These are phyloP conservation scores for Leucocoprinus leucothites DNA, from an alignment of 768 basidiomycete species.

Conservation along the genomic window DNA sequence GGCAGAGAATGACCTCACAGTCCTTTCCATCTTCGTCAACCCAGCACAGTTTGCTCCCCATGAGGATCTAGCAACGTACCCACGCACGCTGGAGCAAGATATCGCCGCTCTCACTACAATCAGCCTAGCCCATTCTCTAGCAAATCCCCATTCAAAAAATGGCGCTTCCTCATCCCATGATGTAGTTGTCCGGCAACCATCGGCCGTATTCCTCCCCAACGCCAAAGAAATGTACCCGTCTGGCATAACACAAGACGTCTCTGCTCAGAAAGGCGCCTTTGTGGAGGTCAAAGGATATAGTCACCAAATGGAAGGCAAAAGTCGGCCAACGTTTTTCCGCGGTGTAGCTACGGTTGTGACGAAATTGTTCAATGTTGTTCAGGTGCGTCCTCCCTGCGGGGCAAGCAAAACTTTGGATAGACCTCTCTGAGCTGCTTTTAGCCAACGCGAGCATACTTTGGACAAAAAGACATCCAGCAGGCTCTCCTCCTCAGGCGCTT, in stretches of 20 bases:
- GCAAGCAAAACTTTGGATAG: neutral
- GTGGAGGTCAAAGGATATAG: constrained; percentile 90
- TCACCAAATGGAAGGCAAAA: constrained; percentile 89
- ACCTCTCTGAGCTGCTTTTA: constrained; percentile 25
- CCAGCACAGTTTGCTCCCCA: constrained; percentile 96
- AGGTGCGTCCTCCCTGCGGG: constrained; percentile 45
- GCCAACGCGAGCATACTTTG: constrained; percentile 94
- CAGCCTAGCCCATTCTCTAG: no score
- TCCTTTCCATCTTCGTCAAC: constrained; percentile 96
- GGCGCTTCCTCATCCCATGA: neutral
- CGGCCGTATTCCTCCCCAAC: constrained; percentile 77
- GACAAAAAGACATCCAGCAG: constrained; percentile 99
- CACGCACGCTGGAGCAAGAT: constrained; percentile 79
- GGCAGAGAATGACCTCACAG: constrained; percentile 75
- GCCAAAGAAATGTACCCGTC: constrained; percentile 90
- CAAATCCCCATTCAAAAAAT: no score
- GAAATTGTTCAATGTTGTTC: constrained; percentile 90
- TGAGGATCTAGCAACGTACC: constrained; percentile 91
- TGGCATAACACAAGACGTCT: constrained; percentile 76
- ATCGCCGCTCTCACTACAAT: constrained; percentile 44
- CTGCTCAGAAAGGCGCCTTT: constrained; percentile 81
- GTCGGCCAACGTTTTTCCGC: constrained; percentile 88
- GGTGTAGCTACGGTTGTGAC: constrained; percentile 95
- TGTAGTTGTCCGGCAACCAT: constrained; percentile 35
- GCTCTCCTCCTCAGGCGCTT: constrained; percentile 80